A percentile compares a stretch with the other conserved stretches of the same genome.
These are phyloP conservation scores for Daldinia sp. DNA, from an alignment of 2,329 filamentous ascomycete species.

Conservation along the genomic window DNA sequence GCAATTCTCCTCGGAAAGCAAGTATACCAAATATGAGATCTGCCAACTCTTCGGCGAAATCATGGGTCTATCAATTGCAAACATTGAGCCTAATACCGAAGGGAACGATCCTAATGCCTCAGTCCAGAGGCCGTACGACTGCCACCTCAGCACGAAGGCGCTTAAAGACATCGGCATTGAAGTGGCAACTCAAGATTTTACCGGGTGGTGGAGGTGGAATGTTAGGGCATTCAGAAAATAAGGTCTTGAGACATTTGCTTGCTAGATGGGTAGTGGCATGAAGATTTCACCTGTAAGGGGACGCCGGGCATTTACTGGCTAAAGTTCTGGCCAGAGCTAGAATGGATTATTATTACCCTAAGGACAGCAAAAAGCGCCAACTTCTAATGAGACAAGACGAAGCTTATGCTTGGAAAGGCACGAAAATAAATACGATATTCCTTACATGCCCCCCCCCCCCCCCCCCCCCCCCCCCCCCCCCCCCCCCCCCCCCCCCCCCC, in stretches of 20 bases:
- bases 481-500: no score
- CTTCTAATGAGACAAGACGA: neutral
- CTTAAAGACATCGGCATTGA: slow-evolving; percentile 80
- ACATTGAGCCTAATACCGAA: slow-evolving; percentile 76
- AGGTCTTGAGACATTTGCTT: slow-evolving; percentile 43
- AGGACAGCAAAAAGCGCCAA: neutral
- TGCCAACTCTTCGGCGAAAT: slow-evolving; percentile 82
- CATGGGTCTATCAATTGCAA: slow-evolving; percentile 77
- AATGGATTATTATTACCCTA: neutral
- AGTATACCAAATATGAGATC: slow-evolving; percentile 91
- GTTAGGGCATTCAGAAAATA: slow-evolving; percentile 69
- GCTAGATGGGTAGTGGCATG: neutral
- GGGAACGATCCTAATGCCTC: slow-evolving; percentile 78
- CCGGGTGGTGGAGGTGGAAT: slow-evolving; percentile 81
- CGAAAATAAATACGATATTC: slow-evolving; percentile 1
- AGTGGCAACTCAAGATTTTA: slow-evolving; percentile 79
- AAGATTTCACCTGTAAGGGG: slow-evolving; percentile 28
- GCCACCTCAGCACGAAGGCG: slow-evolving; percentile 82
- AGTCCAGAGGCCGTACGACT: slow-evolving; percentile 87
- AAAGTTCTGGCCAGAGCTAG: slow-evolving; percentile 17
- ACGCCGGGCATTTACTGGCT: slow-evolving; percentile 5
- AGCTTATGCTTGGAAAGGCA: neutral
- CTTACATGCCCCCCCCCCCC: neutral
- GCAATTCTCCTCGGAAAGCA: slow-evolving; percentile 89
- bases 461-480: no score